Base-by-base conservation (phyloP, 2,329 filamentous ascomycete species). In the Botrytis sinoallii region DNA sequence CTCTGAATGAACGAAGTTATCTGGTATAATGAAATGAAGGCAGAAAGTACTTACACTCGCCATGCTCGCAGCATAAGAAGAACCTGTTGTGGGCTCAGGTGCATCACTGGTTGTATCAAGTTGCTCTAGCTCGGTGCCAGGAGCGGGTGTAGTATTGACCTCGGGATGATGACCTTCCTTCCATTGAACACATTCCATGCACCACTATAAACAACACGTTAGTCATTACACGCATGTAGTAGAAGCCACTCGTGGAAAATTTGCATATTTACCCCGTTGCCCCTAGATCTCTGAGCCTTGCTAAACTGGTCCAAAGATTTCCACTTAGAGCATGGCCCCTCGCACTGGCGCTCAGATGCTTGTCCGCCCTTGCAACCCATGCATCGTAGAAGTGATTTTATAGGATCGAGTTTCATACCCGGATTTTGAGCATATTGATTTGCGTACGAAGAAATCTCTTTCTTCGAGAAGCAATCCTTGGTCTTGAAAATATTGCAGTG, bases 301-400 rank as follows among this genome's bases (percentile, higher is more conserved):
- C 85, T 83, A 76, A 88, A 90, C 0, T 82, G 81, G 9, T 86
- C 84, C 3, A 88, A 73, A 1, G 70, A 81, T 76, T 87, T 87
- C 2, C 80, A 82, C 73, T 83, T 77, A 32, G 82, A 79, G 77
- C 88, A 89, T 57, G 77, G 78, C 55, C 84, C 80, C 46, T 76
- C 78, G 76, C 88, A 89, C 14, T 82, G 80, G 42, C 88, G 77
- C 76, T 89, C 87, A 6, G 83, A 79, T 3, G 82, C 75, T 65
- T 84, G 83, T 20, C 78, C 77, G 7, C 84, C 84, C 48, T 83
- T 81, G 74, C 88, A 89, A 1, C 71, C 55, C 10, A 81, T 78
- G 79, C 87, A 89, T 8, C 80, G 77, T 14, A 79, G 70, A n/a
- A 74, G 69, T 16, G 77, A 77, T 32, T 57, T 57, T 2, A 64